Evolutionary conservation across 2,329 filamentous ascomycete genomes (phyloP), one percentile per base, ranked within the genome.

Genomic region (Alternaria gaisen): DNA sequence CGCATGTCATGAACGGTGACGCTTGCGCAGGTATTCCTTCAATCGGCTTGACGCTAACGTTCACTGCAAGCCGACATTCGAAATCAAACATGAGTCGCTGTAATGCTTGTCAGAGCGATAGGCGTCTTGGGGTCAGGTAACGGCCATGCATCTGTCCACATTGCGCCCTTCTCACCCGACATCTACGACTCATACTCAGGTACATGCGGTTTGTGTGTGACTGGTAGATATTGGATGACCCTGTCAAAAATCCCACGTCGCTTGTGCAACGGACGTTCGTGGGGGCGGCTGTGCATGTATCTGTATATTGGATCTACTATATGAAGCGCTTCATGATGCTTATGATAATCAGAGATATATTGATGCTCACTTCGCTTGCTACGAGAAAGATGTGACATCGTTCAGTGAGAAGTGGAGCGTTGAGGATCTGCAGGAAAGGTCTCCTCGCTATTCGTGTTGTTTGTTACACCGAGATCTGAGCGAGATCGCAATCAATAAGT

Each of bases 1-100:
- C 57, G 57, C 57, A 60, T 60, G 42, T 56, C 44, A 32, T n/a
- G 52, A 60, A 60, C 57, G 44, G 57, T 56, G 51, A 48, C 53
- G 50, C 52, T 44, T 51, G 44, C 57, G 34, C 54, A 40, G 24
- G 38, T 53, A 32, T 52, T 54, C 48, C 24, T 50, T 36, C 46
- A 38, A 34, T 50, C 12, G 32, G 46, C 46, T 50, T 24, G 30
- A 36, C 32, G 32, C 20, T 26, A 50, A 32, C 32, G 30, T 24
- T 50, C 46, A 50, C 32, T 50, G 14, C 46, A 50, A 38, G 46
- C 46, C 46, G 16, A 24, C 20, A 24, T 50, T 38, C 22, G 14
- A 50, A 50, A 26, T 50, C 32, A 38, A 7, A 50, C 46, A 36
- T 38, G 46, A 38, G 32, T 50, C 46, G 46, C 32, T 50, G 4